These are phyloP conservation scores for Trametes villosa DNA, from an alignment of 768 basidiomycete species.

Conservation along the genomic window DNA sequence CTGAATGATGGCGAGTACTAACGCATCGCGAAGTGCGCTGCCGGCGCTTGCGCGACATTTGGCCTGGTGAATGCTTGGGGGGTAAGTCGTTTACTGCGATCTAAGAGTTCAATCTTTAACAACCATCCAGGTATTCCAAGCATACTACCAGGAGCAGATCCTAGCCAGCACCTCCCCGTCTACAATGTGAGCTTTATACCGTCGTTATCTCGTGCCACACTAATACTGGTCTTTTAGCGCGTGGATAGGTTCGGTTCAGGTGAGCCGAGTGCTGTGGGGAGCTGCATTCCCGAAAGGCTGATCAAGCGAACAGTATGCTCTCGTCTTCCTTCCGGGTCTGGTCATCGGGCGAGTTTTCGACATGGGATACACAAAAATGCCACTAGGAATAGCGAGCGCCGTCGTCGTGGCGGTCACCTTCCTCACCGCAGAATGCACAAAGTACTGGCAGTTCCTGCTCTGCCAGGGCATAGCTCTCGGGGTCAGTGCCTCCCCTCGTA, in stretches of 20 bases:
- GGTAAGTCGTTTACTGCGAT: conserved; percentile 43
- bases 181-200: conserved; percentile 50
- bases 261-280: too few species aligned
- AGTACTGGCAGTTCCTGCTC: conserved; percentile 80
- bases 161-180: conserved; percentile 58
- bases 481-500: conserved; percentile 41
- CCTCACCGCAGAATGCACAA: conserved; percentile 69
- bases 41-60: conserved; percentile 56
- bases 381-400: conserved; percentile 51
- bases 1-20: conserved; percentile 5
- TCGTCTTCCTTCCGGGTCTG: conserved; percentile 65
- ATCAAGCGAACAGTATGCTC: conserved; percentile 61
- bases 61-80: conserved; percentile 80
- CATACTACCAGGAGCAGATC: conserved; percentile 63
- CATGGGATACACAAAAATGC: conserved; percentile 63
- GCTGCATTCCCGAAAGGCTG: too few species aligned
- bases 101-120: background rate
- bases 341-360: conserved; percentile 74
- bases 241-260: conserved; percentile 83
- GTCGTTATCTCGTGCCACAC: background rate
- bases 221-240: conserved; percentile 45
- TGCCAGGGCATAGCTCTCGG: conserved; percentile 74
- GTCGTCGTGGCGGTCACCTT: conserved; percentile 61
- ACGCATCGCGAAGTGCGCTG: conserved; percentile 3
- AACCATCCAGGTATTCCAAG: conserved; percentile 64